Evolutionary conservation across 768 basidiomycete genomes (phyloP), one percentile per base, ranked within the genome.

Genomic region (Zangia roseola): DNA sequence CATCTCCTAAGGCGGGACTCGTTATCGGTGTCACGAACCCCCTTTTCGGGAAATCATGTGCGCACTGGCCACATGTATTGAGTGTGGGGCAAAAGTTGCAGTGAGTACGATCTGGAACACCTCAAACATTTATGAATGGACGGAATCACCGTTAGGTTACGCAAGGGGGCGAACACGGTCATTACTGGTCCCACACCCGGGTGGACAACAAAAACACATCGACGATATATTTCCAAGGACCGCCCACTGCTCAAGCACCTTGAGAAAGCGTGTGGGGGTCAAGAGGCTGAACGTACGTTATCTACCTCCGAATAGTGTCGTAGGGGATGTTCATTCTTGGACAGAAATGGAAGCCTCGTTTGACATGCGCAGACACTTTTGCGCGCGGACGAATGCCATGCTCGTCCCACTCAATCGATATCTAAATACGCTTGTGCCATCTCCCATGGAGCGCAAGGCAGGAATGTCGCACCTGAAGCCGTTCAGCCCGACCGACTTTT

Each of bases 341-440:
- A 38, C 59, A 90, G 87, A 75, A 57, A 67, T 84, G 8, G 77
- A 79, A 34, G 80, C 80, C 24, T 91, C 79, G 45, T 79, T 82
- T 44, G 77, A 71, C 45, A 73, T 95, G 12, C 83, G 91, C 20
- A 75, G 82, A 39, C 92, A 97, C 62, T 92, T 98, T 64, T 83
- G 83, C 45, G 81, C 87, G 34, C 79, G 94, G 38, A 92, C 95
- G 1, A 88, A 86, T 17, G 86, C 86, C 45, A 76, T 98, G 52
- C 80, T 97, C 19, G 85, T 90, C 3, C 95, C 95, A 0, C 77
- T 98, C 5, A 86, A 94, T 57, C 82, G 94, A 55, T 97, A 97
- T 73, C 83, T 97, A 35, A 87, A 89, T 51, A 86, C 86, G 1
- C 78, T 94, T 40, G 91, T 94, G 65, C 90, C 91, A 49, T 77